Base-by-base conservation (phyloP, 352 stramenopile genomes). In the Phytophthora melonis region DNA sequence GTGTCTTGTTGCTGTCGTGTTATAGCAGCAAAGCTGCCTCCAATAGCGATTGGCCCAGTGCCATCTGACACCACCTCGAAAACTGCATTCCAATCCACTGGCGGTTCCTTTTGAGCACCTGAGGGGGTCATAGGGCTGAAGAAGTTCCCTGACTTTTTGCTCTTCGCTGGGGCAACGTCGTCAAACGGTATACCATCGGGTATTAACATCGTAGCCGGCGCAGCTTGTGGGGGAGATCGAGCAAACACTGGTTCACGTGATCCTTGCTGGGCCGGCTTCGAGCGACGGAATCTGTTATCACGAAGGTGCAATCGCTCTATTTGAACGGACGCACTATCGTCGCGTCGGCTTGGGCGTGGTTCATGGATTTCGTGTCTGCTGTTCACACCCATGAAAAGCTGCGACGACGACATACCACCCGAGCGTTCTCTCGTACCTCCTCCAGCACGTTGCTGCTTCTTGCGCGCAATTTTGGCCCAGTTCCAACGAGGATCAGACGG, bases 291-390 rank as follows among this genome's bases (percentile, higher is more conserved):
- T 16, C 82, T 70, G 56, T 84, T 81, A n/a, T 88, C 68, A 18
- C 86, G 84, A 62, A 93, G 67, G n/a, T 82, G 72, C 18, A 91
- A 58, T n/a, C 79, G 72, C 43, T 75, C 73, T n/a, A 66, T 71
- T 78, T 91, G 86, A 52, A 91, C 79, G 1, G 68, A 79, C 11
- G 30, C 49, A 23, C 58, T 72, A 18, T 74, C 75, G 45, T 78
- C 74, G n/a, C 61, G 72, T 39, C 61, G 72, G 34, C 60, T 75
- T 27, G 56, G 55, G 4, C 39, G 60, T 56, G 18, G 18, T 61
- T 71, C 19, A 21, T 70, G 21, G 39, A 52, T 66, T 11, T 23
- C n/a, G 55, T 36, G 32, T 2, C 32, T 21, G 60, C 16, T 72
- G 58, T 19, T 41, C 32, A 59, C 47, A 11, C 62, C 47, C 56